Percentiles rank a stretch among this genome's conserved stretches.
These are phyloP conservation scores for Phaeoacremonium minimum DNA, from an alignment of 2,329 filamentous ascomycete species.

Conservation along the genomic window DNA sequence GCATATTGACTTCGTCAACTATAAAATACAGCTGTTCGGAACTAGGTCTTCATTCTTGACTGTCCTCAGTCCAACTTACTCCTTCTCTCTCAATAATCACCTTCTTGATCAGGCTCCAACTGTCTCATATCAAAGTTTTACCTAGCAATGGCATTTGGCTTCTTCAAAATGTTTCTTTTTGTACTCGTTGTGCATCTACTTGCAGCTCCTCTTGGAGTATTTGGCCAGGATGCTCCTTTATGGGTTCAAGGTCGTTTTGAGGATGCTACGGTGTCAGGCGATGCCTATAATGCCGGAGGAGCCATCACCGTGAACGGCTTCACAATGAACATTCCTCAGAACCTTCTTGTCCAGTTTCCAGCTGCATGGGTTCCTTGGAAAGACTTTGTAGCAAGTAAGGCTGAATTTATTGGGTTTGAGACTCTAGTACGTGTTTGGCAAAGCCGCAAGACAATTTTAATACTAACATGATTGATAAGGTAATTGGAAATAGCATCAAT, in stretches of 20 bases:
- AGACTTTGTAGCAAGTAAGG: conserved; percentile 25
- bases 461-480: too few relatives aligned
- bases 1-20: too few relatives aligned
- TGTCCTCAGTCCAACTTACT: too few relatives aligned
- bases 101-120: background rate
- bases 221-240: conserved; percentile 19
- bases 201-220: background rate
- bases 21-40: too few relatives aligned
- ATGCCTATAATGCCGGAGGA: conserved; percentile 39
- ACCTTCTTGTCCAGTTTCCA: conserved; percentile 43
- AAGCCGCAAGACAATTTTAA: background rate
- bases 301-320: conserved; percentile 38
- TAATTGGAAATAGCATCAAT: conserved; percentile 29
- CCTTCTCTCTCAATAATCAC: too few relatives aligned
- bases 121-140: background rate
- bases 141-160: too few relatives aligned
- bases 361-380: conserved; percentile 38
- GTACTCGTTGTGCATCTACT: background rate
- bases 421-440: conserved; percentile 19
- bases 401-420: conserved; percentile 26
- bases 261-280: conserved; percentile 23
- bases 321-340: conserved; percentile 40
- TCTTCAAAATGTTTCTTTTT: too few relatives aligned
- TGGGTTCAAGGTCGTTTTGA: conserved; percentile 26
- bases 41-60: too few relatives aligned